Evolutionary conservation across 305 asterid genomes (phyloP), one percentile per base, ranked within the genome.

Genomic region (Plantago rigida): DNA sequence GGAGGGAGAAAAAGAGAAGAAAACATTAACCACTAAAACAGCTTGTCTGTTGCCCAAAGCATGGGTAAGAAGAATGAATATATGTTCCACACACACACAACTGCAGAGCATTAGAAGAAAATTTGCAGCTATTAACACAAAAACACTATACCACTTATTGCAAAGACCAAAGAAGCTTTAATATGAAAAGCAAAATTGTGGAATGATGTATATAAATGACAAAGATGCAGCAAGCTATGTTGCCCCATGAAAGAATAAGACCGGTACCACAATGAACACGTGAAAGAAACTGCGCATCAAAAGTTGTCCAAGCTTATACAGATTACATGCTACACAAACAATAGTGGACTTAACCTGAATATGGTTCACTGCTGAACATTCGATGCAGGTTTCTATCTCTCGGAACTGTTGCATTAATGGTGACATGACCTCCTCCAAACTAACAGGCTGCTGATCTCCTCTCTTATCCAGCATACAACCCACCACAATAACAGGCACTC

Each of bases 351-450:
- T 49, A 67, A 86, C 99, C 90, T 93, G 97, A 78, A 89, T 87
- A 62, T 75, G 80, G 52, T 82, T 85, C 13, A 66, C 50, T 2
- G 99, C 99, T 22, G 99, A 93, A 74, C 97, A 93, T 68, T 93
- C 99, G 47, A 93, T 93, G 73, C 99, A 93, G 39, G 99, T 93
- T 78, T 93, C 99, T 57, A 93, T 93, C 87, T 93, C 99, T 72
- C 96, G 86, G 71, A 89, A 93, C 72, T 87, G 95, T 77, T 93
- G 97, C 99, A 93, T 93, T 67, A 93, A 85, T 7, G 99, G 99
- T 26, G 95, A 82, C 99, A 93, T 93, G 75, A 85, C 94, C 79
- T 87, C 93, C 80, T 93, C 99, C 71, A 93, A 74, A 74, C 88
- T 85, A 70, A 85, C 71, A 17, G 94, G 83, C 28, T 79, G 82